These are phyloP conservation scores for Begonia peltatifolia DNA, from an alignment of 306 rosid species.

Conservation along the genomic window DNA sequence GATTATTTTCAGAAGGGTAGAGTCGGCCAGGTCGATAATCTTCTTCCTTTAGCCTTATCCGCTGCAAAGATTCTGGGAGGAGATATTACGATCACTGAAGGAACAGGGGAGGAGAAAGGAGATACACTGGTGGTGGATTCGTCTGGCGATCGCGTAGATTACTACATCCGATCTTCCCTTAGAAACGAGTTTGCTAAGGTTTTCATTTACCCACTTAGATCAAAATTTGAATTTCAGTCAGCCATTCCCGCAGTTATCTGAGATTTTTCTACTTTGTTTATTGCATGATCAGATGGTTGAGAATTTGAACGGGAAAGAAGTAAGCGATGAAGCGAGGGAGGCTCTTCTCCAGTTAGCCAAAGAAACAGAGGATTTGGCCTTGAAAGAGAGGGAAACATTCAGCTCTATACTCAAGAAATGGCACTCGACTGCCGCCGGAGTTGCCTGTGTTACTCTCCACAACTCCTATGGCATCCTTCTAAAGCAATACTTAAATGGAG, in stretches of 20 bases:
- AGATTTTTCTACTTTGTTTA: background rate
- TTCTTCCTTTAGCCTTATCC: conserved; percentile 61
- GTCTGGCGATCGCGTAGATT: conserved; percentile 47
- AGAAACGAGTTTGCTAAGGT: conserved; percentile 64
- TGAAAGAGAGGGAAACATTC: conserved; percentile 61
- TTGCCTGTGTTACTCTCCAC: conserved; percentile 71
- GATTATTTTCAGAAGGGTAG: conserved; percentile 57
- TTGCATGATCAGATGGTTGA: conserved; percentile 35
- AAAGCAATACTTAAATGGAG: conserved; percentile 56
- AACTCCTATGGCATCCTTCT: conserved; percentile 56
- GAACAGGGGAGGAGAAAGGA: conserved; percentile 27
- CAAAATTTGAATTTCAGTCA: background rate
- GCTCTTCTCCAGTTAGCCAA: conserved; percentile 52
- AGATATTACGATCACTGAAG: conserved; percentile 41
- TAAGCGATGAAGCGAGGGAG: conserved; percentile 31
- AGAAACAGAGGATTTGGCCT: conserved; percentile 65
- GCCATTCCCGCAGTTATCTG: background rate
- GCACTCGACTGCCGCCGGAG: conserved; percentile 45
- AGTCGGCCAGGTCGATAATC: conserved; percentile 49
- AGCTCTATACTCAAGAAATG: conserved; percentile 61
- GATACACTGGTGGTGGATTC: conserved; percentile 45
- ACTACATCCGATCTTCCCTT: conserved; percentile 52
- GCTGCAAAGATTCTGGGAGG: conserved; percentile 69
- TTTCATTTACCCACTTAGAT: conserved; percentile 1
- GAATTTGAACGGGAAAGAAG: conserved; percentile 24